Evolutionary conservation across 208 protist genomes (phyloP).

Genomic region (Trypanosoma platydactyli): DNA sequence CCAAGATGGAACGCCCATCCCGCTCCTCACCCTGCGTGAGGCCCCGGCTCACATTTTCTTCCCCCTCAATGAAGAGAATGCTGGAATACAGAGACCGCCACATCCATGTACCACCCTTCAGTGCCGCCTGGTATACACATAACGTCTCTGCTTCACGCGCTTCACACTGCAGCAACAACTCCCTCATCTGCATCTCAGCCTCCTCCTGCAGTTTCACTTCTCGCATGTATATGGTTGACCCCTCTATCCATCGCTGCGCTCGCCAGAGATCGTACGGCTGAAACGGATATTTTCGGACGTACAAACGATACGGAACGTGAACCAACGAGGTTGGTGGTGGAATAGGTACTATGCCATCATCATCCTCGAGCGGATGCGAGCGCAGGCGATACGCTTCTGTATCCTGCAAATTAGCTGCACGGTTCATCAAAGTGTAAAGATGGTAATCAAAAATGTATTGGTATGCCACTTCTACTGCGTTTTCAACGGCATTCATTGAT

Average conservation of each 20-base stretch:
- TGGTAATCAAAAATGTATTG: constrained; percentile 29
- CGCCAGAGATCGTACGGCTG: constrained; percentile 26
- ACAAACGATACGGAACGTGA: constrained; percentile 27
- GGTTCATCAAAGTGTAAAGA: constrained; percentile 29
- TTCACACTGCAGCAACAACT: constrained; percentile 10
- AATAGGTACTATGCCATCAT: constrained; percentile 10
- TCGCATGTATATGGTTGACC: constrained; percentile 9
- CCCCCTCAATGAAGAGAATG: constrained; percentile 20
- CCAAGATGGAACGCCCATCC: constrained; percentile 7
- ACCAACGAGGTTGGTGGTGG: constrained; percentile 3
- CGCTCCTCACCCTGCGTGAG: constrained; percentile 11
- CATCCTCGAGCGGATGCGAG: not conserved
- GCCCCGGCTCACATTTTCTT: constrained; percentile 17
- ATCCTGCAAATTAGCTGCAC: constrained; percentile 16
- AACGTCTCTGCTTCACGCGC: constrained; percentile 11
- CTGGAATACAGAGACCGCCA: constrained; percentile 25
- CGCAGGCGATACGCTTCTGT: constrained; percentile 7
- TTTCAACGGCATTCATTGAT: constrained; percentile 15
- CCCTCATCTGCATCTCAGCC: constrained; percentile 15
- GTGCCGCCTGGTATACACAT: constrained; percentile 10
- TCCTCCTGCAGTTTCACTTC: not conserved
- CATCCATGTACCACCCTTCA: constrained; percentile 35
- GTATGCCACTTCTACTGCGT: constrained; percentile 20
- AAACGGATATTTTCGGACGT: constrained; percentile 19
- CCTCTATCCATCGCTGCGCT: constrained; percentile 23